Evolutionary conservation across 129 eudicot genomes (phyloP).

Genomic region (Chrysanthemum lavandulifolium): DNA sequence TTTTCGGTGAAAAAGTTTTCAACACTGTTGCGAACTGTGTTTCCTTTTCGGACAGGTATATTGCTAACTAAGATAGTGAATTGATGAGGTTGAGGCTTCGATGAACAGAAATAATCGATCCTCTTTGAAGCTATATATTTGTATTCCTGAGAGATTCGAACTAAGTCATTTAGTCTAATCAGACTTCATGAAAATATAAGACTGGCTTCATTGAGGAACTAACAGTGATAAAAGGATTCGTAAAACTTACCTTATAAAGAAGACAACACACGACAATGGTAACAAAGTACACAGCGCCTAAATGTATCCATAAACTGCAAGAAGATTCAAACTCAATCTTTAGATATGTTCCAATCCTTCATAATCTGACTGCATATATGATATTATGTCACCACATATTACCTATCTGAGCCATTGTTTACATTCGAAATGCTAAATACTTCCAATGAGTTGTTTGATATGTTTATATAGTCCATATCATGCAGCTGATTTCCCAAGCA

Average conservation of each 20-base stretch:
- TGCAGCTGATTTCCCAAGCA: slow-evolving; percentile 59
- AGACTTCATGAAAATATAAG: background rate
- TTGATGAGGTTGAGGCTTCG: slow-evolving; percentile 57
- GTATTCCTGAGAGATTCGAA: slow-evolving; percentile 50
- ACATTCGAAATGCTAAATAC: slow-evolving; percentile 67
- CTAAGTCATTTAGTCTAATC: slow-evolving; percentile 5
- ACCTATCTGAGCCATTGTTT: slow-evolving; percentile 64
- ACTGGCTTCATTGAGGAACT: slow-evolving; percentile 1
- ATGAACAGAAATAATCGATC: slow-evolving; percentile 48
- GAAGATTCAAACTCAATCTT: slow-evolving; percentile 15
- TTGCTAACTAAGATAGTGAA: slow-evolving; percentile 58
- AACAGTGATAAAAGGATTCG: background rate
- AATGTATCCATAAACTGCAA: slow-evolving; percentile 75
- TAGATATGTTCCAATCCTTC: slow-evolving; percentile 14
- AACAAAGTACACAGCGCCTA: slow-evolving; percentile 54
- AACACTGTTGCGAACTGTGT: slow-evolving; percentile 43
- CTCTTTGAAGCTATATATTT: slow-evolving; percentile 49
- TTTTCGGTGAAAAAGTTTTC: slow-evolving; percentile 53
- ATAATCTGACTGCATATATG: slow-evolving; percentile 8
- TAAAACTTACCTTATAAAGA: slow-evolving; percentile 51
- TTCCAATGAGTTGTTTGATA: slow-evolving; percentile 57
- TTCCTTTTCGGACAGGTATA: slow-evolving; percentile 48
- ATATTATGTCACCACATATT: slow-evolving; percentile 14
- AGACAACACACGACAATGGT: slow-evolving; percentile 48
- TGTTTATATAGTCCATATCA: slow-evolving; percentile 34